Percentiles rank a stretch among this genome's conserved stretches.
These are phyloP conservation scores for Lippia alba DNA, from an alignment of 305 asterid species.

Conservation along the genomic window DNA sequence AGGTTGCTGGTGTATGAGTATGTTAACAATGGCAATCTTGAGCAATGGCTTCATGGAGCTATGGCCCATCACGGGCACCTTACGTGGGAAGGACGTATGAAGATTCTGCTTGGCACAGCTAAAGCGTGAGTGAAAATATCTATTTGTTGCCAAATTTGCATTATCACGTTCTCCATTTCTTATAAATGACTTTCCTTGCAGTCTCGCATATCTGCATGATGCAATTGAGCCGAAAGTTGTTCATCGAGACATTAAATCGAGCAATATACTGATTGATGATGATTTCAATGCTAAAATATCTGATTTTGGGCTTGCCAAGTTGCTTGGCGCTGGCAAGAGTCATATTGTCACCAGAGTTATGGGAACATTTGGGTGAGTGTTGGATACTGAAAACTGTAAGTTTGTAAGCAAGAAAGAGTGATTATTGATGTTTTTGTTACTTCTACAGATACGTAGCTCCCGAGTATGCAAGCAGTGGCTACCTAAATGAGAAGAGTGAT, in stretches of 20 bases:
- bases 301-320: conserved; percentile 86
- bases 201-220: conserved; percentile 85
- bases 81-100: conserved; percentile 87
- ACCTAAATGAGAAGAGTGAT: conserved; percentile 81
- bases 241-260: conserved; percentile 82
- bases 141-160: conserved; percentile 14
- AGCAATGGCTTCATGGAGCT: conserved; percentile 90
- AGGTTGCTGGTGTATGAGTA: conserved; percentile 82
- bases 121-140: conserved; percentile 62
- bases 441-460: conserved; percentile 74
- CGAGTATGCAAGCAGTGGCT: conserved; percentile 85
- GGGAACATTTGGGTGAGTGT: conserved; percentile 88
- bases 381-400: neutral
- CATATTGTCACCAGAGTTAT: conserved; percentile 83
- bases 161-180: conserved; percentile 12
- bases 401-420: no score
- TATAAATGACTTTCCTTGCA: conserved; percentile 32
- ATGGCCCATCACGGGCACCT: conserved; percentile 69
- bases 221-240: conserved; percentile 92
- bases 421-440: neutral
- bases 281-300: conserved; percentile 84
- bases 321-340: conserved; percentile 82
- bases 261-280: conserved; percentile 79
- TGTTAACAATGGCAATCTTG: conserved; percentile 79
- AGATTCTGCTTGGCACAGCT: conserved; percentile 80